Base-by-base conservation (phyloP, 257 asterid genomes). In the Marsdenia floribunda region DNA sequence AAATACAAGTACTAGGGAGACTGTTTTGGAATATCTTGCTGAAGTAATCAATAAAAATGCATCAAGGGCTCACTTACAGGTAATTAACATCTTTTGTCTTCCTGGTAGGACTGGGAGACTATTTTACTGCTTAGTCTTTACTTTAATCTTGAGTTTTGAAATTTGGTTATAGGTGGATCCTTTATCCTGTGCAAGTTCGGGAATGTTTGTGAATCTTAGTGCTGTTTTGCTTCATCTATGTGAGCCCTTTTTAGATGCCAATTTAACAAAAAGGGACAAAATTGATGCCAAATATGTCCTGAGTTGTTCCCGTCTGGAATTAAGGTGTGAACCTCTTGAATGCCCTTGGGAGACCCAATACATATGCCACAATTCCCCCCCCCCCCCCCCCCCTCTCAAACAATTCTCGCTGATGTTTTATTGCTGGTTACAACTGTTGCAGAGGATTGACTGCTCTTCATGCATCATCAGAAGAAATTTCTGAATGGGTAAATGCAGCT, bases 161-260 rank as follows among this genome's bases (percentile, higher is more conserved):
- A 53, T 72, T 57, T 85, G 47, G 72, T 55, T 72, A 53, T 89
- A 92, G 99, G 97, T 88, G 79, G 99, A 95, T 85, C 93, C 93
- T 38, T 77, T 95, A 65, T 87, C 97, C 57, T 87, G 90, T 85
- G 99, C 99, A 73, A 95, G 99, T 86, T 90, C 99, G 96, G 99
- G 99, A 77, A 92, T 92, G 98, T 95, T 95, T 85, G 96, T 95
- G 68, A 92, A 88, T 79, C 95, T 95, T 71, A 88, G 97, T 84
- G 97, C 94, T 37, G 97, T 95, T 21, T 88, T 92, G 97, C 93
- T 95, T 80, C 91, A 85, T 65, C 90, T 95, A 3, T 95, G 98
- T 67, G 97, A 95, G 83, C 98, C 98, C 77, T 95, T 92, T 83
- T 85, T 95, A 77, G 99, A 95, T 82, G 89, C 87, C 78, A 95